Conservation (phyloP, 352 stramenopile genomes). For the Phytopythium sindhum region DNA sequence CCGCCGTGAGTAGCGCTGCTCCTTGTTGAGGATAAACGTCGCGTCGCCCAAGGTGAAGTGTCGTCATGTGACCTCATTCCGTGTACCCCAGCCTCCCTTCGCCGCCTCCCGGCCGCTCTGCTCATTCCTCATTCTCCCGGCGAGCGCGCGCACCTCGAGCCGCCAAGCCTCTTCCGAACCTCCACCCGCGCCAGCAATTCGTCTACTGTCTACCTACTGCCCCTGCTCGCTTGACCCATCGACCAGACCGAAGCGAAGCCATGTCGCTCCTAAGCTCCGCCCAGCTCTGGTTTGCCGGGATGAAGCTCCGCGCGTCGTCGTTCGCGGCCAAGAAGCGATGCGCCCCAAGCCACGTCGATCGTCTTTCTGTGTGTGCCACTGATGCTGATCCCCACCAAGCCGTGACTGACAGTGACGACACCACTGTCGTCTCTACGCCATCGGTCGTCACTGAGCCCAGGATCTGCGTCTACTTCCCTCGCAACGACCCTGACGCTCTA, state of each 20-base stretch:
- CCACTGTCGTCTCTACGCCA: not conserved
- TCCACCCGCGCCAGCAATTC: no score
- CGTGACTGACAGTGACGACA: not conserved
- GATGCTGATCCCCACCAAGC: not conserved
- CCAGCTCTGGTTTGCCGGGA: not conserved
- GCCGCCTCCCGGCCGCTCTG: not conserved
- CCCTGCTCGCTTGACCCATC: no score
- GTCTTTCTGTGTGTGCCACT: not conserved
- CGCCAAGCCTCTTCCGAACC: no score
- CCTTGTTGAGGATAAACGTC: not conserved
- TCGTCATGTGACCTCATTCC: not conserved
- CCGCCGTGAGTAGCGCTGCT: no score
- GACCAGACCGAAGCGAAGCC: not conserved
- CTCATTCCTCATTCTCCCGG: not conserved
- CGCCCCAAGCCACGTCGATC: not conserved
- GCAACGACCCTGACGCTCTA: not conserved
- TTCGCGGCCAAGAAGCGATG: not conserved
- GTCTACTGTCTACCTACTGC: not conserved
- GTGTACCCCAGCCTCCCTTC: not conserved
- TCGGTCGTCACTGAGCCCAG: not conserved
- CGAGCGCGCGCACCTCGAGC: not conserved
- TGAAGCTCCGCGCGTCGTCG: not conserved
- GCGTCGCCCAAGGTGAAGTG: not conserved
- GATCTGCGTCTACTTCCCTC: slow-evolving; percentile 3
- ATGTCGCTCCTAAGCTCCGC: not conserved